Base-by-base conservation (phyloP, 2,329 filamentous ascomycete genomes). In the Fonsecaea erecta region DNA sequence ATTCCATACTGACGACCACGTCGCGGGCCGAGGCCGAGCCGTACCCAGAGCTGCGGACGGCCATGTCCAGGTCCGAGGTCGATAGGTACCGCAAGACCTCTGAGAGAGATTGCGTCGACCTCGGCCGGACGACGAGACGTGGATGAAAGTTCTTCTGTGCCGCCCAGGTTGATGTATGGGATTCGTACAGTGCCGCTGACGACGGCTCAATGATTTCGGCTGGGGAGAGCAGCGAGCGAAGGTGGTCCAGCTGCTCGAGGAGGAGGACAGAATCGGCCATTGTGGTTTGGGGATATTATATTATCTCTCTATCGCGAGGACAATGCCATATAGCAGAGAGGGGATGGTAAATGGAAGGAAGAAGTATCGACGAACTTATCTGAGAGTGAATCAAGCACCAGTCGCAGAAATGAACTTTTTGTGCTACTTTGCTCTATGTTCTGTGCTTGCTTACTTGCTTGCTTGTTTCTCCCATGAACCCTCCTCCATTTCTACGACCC, bases 1-100 rank as follows among this genome's bases (percentile, higher is more conserved):
- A 74, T 2, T 72, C 73, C 68, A 77, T 75, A 61, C 73, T 78
- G 35, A 80, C 68, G 6, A 79, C 54, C 2, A 79, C 77, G 64
- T 79, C 76, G 11, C 65, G 66, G 0, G 79, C 75, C 0, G 77
- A 79, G 2, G 74, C 72, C 16, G 72, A 74, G 28, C 75, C 76
- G 34, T 74, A 77, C 1, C 78, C 79, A 1, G 72, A 75, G 54
- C 74, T 73, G 21, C 76, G 75, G 9, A 80, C 72, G 0, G 71
- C 73, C 63, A 80, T 77, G 43, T 78, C 75, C 1, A 80, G 71
- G 12, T 71, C 60, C 0, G 72, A 72, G 6, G 70, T 65, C 61
- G 75, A 75, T 12, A 80, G 72, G 21, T 72, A 71, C 16, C 70
- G 70, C 16, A 79, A 68, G 1, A 74, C 64, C 11, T 67, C 67